Evolutionary conservation across 1,284 basidiomycete genomes (phyloP), one percentile per base, ranked within the genome.

Genomic region (Peniophora sp.): DNA sequence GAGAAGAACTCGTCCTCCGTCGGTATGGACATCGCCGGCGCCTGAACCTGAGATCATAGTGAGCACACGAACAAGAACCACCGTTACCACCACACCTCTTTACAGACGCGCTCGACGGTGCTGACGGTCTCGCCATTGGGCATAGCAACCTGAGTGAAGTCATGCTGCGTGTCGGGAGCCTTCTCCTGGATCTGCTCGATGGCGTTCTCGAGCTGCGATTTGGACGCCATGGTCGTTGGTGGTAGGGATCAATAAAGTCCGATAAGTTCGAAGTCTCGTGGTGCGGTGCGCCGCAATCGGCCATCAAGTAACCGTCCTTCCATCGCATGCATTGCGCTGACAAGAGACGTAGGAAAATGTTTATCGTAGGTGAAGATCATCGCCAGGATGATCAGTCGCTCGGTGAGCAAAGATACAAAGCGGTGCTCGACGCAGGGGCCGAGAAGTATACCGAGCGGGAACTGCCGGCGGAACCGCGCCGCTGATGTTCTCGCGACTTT

Each of bases 1-100:
- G 85, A 86, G 71, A 85, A 96, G 78, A 98, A 97, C 68, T 99
- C 92, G 55, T 90, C 91, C 61, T 92, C 85, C 2, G 93, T 94
- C 0, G 96, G 96, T 52, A 87, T 80, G 57, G 78, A 79, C 85
- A 96, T 95, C 49, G 96, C 95, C 20, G 93, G 93, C 20, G 92
- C 92, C 83, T 95, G 92, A 6, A 96, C 91, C 87, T 96, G 62
- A 41, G 53, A 44, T 8, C 5, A 17, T 17, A n/a, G 16, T 47
- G 44, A 50, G 27, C 14, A 8, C 16, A 41, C 16, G 38, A 20
- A 27, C 43, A 39, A n/a, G 19, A 22, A 16, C 11, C 44, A 38
- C 48, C 32, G 17, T 53, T 17, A 6, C 9, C 9, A 6, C 22
- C 79, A 49, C 56, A 89, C 87, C 70, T 91, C 89, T 68, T 92